phyloP scores from a whole-genome alignment of 768 basidiomycete genomes.

The Butyriboletus loyo region DNA sequence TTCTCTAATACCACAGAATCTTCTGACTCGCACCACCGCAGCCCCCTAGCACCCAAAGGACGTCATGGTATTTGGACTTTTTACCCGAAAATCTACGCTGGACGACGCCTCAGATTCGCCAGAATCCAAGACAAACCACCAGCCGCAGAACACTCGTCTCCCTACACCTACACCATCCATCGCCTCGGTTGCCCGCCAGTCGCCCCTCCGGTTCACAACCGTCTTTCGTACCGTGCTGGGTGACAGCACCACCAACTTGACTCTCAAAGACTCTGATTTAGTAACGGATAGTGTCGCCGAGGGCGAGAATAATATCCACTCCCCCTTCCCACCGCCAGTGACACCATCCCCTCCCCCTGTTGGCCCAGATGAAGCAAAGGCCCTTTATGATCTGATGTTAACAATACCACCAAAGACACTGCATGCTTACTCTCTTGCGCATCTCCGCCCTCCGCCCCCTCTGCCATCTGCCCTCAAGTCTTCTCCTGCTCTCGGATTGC shows the following conservation, averaged over 20 bases:
- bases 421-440: slow-evolving; percentile 57
- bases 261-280: slow-evolving; percentile 16
- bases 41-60: background rate
- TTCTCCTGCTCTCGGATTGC: slow-evolving; percentile 14
- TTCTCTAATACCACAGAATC: slow-evolving; percentile 11
- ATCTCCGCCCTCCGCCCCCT: slow-evolving; percentile 33
- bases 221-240: slow-evolving; percentile 11
- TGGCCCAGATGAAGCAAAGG: slow-evolving; percentile 40
- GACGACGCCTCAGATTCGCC: slow-evolving; percentile 8
- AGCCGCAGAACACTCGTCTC: slow-evolving; percentile 31
- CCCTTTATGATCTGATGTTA: slow-evolving; percentile 50
- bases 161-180: slow-evolving; percentile 56
- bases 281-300: slow-evolving; percentile 5
- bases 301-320: slow-evolving; percentile 2
- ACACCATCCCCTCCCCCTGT: slow-evolving; percentile 36
- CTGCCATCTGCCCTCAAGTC: slow-evolving; percentile 2
- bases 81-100: slow-evolving; percentile 33
- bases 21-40: background rate
- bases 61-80: slow-evolving; percentile 42
- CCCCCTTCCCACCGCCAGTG: slow-evolving; percentile 24
- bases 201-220: slow-evolving; percentile 23
- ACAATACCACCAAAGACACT: slow-evolving; percentile 66
- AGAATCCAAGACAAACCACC: slow-evolving; percentile 1
- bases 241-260: slow-evolving; percentile 22
- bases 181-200: slow-evolving; percentile 27